Conservation (phyloP, 140 eudicot genomes). For the Anethum foeniculum region DNA sequence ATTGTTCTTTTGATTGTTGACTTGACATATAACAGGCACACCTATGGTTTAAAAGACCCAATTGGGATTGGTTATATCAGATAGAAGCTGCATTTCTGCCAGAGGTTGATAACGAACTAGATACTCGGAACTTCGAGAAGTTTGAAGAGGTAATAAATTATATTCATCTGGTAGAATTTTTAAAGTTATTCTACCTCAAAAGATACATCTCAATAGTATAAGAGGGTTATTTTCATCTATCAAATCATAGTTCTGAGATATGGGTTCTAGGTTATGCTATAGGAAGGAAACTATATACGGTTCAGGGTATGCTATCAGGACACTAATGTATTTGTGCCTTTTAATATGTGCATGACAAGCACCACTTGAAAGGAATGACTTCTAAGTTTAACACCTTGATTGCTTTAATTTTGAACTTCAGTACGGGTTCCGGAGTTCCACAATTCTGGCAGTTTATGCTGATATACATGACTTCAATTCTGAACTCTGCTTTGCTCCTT, state of each 20-base stretch:
- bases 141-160: conserved; percentile 17
- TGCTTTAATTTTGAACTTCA: background rate
- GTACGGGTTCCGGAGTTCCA: background rate
- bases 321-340: background rate
- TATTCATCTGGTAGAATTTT: background rate
- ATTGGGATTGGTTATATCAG: conserved; percentile 18
- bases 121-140: conserved; percentile 21
- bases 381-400: background rate
- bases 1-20: background rate
- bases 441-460: background rate
- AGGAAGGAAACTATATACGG: background rate
- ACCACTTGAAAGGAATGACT: background rate
- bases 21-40: conserved; percentile 10
- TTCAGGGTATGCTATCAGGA: background rate
- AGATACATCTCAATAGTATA: background rate
- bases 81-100: conserved; percentile 23
- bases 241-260: too few relatives aligned
- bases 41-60: conserved; percentile 12
- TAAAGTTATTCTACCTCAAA: background rate
- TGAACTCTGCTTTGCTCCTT: background rate
- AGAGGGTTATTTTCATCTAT: background rate
- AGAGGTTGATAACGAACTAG: conserved; percentile 17
- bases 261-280: background rate
- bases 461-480: background rate
- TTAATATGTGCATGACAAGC: background rate